Conservation (phyloP, 352 stramenopile species). For the Globisporangium recalcitrans region DNA sequence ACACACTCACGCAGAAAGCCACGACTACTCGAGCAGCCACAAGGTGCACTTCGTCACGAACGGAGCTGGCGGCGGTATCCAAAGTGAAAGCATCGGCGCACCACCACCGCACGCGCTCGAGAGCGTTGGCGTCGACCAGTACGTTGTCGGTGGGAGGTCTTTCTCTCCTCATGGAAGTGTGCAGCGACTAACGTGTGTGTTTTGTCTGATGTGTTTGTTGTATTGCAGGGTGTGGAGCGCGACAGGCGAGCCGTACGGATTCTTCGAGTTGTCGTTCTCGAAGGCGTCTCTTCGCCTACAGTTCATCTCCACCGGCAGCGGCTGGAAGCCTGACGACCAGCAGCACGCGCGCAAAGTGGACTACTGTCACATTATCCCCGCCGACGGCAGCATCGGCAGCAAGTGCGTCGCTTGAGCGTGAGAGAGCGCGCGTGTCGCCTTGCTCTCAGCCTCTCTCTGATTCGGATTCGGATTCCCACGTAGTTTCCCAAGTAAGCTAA, state of each 20-base stretch:
- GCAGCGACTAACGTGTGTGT: neutral
- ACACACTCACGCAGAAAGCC: conserved; percentile 64
- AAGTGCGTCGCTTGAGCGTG: conserved; percentile 9
- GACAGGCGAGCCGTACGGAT: conserved; percentile 47
- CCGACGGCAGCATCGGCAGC: conserved; percentile 5
- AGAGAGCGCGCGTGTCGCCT: neutral
- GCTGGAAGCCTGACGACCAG: conserved; percentile 15
- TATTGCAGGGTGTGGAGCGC: conserved; percentile 37
- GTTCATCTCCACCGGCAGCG: conserved; percentile 30
- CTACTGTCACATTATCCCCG: conserved; percentile 13
- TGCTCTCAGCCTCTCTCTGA: neutral
- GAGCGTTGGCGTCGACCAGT: conserved; percentile 14
- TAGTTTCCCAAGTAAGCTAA: conserved; percentile 1
- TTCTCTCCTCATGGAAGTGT: neutral
- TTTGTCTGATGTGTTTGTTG: neutral
- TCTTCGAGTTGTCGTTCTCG: conserved; percentile 64
- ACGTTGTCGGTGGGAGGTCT: neutral
- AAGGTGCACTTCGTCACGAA: conserved; percentile 73
- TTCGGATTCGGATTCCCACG: neutral
- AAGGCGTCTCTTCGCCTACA: conserved; percentile 42
- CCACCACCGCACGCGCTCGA: conserved; percentile 37
- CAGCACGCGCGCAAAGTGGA: conserved; percentile 5
- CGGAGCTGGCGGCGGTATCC: conserved; percentile 61
- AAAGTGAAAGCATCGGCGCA: conserved; percentile 56
- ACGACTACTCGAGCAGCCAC: conserved; percentile 50